phyloP scores from a whole-genome alignment of 768 basidiomycete species.

The Termitomyces sp. region DNA sequence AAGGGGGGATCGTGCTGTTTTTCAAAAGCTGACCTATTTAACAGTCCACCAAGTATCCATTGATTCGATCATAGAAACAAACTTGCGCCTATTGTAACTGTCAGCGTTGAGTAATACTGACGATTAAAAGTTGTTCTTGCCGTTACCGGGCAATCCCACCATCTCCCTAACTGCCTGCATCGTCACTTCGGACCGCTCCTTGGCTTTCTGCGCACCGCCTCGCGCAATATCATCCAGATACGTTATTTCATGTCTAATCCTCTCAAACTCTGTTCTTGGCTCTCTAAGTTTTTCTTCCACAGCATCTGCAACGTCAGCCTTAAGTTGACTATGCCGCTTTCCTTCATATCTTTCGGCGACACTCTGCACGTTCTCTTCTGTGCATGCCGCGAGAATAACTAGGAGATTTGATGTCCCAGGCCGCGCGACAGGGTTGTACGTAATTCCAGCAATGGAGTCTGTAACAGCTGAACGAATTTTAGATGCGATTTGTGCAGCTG shows the following conservation, averaged over 20 bases:
- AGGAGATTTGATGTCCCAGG: slow-evolving; percentile 84
- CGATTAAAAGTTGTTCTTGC: neutral
- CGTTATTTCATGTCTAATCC: slow-evolving; percentile 49
- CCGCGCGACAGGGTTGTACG: slow-evolving; percentile 74
- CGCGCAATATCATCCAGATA: slow-evolving; percentile 60
- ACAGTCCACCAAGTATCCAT: neutral
- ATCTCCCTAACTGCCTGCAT: slow-evolving; percentile 61
- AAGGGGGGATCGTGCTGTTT: neutral
- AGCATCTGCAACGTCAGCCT: slow-evolving; percentile 68
- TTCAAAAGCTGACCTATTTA: neutral
- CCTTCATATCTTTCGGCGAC: slow-evolving; percentile 48
- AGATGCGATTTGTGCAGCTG: slow-evolving; percentile 45
- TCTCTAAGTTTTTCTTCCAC: slow-evolving; percentile 59
- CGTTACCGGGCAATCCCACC: slow-evolving; percentile 42
- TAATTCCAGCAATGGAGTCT: slow-evolving; percentile 69
- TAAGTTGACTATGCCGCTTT: slow-evolving; percentile 62
- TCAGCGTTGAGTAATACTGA: neutral
- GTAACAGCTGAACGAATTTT: slow-evolving; percentile 85
- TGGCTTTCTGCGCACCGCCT: slow-evolving; percentile 61
- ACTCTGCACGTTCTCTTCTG: slow-evolving; percentile 33
- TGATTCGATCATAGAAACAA: neutral
- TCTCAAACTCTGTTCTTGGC: slow-evolving; percentile 67
- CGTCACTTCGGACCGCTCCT: slow-evolving; percentile 51
- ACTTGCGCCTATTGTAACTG: neutral
- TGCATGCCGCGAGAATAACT: slow-evolving; percentile 73